Conservation (phyloP, 345 rosid genomes). For the Moringa oleifera region DNA sequence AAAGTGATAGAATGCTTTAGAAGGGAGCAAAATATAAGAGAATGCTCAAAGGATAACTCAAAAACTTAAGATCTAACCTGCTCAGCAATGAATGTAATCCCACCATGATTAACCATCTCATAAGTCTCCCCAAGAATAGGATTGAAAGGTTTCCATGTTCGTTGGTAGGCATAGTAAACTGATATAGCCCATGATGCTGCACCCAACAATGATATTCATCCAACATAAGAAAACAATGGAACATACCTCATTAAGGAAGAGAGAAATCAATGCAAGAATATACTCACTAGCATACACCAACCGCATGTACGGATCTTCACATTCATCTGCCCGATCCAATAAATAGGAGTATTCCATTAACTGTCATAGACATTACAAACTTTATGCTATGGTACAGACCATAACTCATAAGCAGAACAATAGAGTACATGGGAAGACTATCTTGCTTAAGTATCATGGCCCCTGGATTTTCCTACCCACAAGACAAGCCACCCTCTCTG, state of each 20-base stretch:
- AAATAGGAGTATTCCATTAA: constrained; percentile 84
- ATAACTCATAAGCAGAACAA: no score
- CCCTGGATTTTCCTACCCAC: no score
- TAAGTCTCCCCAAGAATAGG: constrained; percentile 97
- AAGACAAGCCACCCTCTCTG: not conserved
- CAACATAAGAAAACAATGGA: not conserved
- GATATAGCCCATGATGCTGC: constrained; percentile 90
- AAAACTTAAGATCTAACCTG: constrained; percentile 45
- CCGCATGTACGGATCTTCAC: constrained; percentile 88
- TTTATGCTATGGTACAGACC: constrained; percentile 2
- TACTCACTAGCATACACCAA: constrained; percentile 76
- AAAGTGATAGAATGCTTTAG: not conserved
- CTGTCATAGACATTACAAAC: constrained; percentile 30
- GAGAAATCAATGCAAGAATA: constrained; percentile 5
- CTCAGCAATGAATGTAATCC: constrained; percentile 73
- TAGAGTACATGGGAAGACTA: no score
- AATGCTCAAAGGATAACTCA: not conserved
- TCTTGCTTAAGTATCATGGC: no score
- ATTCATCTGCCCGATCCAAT: constrained; percentile 81
- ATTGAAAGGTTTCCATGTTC: constrained; percentile 96
- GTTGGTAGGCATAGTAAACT: constrained; percentile 72
- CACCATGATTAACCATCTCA: constrained; percentile 77
- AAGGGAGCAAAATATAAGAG: not conserved
- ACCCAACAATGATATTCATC: constrained; percentile 11
- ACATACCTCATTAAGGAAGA: not conserved